Base-by-base conservation (phyloP, 495 filamentous ascomycete genomes). In the Hypoxylon subgilvum region DNA sequence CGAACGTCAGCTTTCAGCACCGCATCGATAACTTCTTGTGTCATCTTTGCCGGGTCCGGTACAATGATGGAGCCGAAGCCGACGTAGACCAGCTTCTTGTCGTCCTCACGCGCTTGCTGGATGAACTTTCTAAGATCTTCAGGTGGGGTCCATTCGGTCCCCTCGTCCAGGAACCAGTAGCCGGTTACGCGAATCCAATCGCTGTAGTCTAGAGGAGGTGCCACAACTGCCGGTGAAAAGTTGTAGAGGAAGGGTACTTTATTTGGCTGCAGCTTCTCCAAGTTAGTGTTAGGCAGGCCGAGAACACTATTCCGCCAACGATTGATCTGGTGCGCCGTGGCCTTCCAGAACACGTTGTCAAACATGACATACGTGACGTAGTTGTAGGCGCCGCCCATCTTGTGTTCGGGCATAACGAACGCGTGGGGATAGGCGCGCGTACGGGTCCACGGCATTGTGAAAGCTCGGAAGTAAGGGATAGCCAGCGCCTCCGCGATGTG, bases 391-490 rank as follows among this genome's bases (percentile, higher is more conserved):
- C 94, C 94, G 41, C 94, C 94, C 86, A 96, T 90, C 72, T 94
- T 96, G 61, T 89, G 85, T 45, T 92, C 89, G 8, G 91, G 91
- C 28, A 96, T 91, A n/a, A 91, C 88, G 75, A 98, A 98, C 4
- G 94, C 95, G 75, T 98, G 94, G 9, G 94, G 94, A 65, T 98
- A 98, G 2, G 95, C 90, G 43, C 95, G 80, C 17, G 94, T 98
- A 36, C 92, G 86, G 0, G 95, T 93, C 94, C 94, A 98, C 10
- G 94, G 95, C 94, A 98, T 98, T 13, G 93, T 94, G 72, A 98
- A 98, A 0, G 92, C 95, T 55, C 94, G 85, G 79, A 97, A 97
- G 68, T 98, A 98, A 4, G 94, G 94, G 43, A 98, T 95, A 25
- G 82, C 80, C 4, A 98, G 80, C 5, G 92, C 92, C 74, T 98